Conservation (phyloP, 306 rosid genomes). For the Nissolia schottii region DNA sequence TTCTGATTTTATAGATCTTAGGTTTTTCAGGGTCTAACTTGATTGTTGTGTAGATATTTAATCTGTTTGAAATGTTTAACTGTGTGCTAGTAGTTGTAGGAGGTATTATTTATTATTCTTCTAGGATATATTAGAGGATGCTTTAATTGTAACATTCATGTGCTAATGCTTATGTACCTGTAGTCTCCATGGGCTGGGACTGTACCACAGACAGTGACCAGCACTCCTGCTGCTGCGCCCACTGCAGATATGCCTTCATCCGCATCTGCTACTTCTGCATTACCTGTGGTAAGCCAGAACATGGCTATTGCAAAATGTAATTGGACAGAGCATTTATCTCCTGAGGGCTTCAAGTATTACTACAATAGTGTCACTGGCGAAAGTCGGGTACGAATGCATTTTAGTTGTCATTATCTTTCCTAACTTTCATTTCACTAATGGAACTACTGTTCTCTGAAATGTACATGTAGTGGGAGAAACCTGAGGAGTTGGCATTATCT, state of each 20-base stretch:
- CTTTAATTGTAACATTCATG: background rate
- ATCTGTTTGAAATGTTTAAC: background rate
- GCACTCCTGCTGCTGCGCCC: conserved; percentile 38
- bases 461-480: conserved; percentile 89
- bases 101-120: background rate
- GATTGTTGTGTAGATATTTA: conserved; percentile 10
- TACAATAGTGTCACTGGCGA: conserved; percentile 77
- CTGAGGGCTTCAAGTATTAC: conserved; percentile 90
- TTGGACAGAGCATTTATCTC: conserved; percentile 96
- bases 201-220: conserved; percentile 37
- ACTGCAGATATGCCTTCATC: conserved; percentile 56
- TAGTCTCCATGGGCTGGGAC: conserved; percentile 64
- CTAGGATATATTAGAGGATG: background rate
- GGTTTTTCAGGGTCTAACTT: background rate
- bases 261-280: conserved; percentile 43
- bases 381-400: conserved; percentile 66
- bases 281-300: conserved; percentile 41
- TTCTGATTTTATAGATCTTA: background rate
- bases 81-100: background rate
- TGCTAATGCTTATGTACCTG: conserved; percentile 32
- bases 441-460: conserved; percentile 19
- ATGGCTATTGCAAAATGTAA: conserved; percentile 46
- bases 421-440: conserved; percentile 11
- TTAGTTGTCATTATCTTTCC: conserved; percentile 9
- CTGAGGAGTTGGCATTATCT: conserved; percentile 56